Base-by-base conservation (phyloP, 768 basidiomycete species). In the Lactarius hatsudake region DNA sequence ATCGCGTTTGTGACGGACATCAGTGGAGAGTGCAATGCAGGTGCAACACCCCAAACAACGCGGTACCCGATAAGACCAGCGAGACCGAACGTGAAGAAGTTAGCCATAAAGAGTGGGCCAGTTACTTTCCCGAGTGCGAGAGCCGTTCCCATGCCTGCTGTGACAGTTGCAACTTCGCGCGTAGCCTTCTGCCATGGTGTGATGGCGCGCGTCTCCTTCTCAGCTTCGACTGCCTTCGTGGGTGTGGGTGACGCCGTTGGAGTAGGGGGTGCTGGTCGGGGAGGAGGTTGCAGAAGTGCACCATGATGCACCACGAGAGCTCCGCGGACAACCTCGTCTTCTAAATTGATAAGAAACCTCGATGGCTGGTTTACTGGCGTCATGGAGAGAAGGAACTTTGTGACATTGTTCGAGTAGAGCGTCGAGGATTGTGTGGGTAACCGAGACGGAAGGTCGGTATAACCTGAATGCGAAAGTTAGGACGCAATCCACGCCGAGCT, bases 1-100 rank as follows among this genome's bases (percentile, higher is more conserved):
- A 93, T 90, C 3, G 93, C 92, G 73, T 94, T 94, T 15, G 92
- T 94, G 7, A 94, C 93, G 10, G 90, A 91, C 92, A 95, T 95
- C 65, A 94, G 78, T 17, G 93, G 93, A 26, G 93, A 94, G 75
- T 95, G 93, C 59, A 94, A 76, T 20, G 93, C 93, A 48, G 93
- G 93, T 34, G 89, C 84, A 53, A 95, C 93, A 65, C 90, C 90
- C 93, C 93, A 95, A 20, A 95, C 87, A 5, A 94, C 92, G 72
- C 92, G 87, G 73, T 93, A 94, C 20, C 93, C 93, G 61, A 94
- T 90, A 53, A 94, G 74, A 32, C 91, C 89, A 54, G 93, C 93
- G 69, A 95, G 81, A 23, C 93, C 92, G 73, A 95, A 93, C 1
- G 90, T 93, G 74, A 94, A 93, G 76, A 94, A 91, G 73, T 87